Conservation (phyloP, 1,284 basidiomycete species). For the Tilletia caries region DNA sequence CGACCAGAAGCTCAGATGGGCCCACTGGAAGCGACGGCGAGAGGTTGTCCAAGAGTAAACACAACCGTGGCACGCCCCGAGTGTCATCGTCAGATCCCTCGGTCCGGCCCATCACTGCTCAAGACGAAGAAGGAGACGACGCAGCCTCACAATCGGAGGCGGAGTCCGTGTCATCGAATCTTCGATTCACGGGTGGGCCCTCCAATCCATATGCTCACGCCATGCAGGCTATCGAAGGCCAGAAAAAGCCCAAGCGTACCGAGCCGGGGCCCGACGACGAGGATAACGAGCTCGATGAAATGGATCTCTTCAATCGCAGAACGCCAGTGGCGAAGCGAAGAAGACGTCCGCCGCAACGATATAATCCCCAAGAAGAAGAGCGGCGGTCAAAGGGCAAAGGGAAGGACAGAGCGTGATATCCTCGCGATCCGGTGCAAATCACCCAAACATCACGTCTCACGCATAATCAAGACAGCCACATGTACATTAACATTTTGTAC, state of each 20-base stretch:
- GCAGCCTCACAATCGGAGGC: neutral
- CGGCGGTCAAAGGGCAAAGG: neutral
- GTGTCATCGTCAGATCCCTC: neutral
- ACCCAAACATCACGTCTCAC: neutral
- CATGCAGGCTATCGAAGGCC: neutral
- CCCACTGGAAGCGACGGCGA: neutral
- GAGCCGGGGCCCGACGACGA: neutral
- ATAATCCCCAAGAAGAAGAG: neutral
- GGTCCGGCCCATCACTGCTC: neutral
- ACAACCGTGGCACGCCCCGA: neutral
- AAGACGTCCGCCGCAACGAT: neutral
- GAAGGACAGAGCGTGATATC: neutral
- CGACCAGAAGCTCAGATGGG: neutral
- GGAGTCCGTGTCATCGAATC: neutral
- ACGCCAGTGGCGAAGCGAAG: neutral
- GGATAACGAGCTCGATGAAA: neutral
- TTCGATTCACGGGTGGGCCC: neutral
- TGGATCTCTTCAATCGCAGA: constrained; percentile 9
- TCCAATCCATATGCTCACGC: neutral
- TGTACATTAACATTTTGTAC: neutral
- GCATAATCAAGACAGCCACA: neutral
- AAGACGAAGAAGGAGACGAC: neutral
- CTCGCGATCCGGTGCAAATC: no score
- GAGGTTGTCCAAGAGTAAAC: neutral
- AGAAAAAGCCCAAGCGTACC: neutral